Base-by-base conservation (phyloP, 306 rosid genomes). In the Cicer pinnatifidum region DNA sequence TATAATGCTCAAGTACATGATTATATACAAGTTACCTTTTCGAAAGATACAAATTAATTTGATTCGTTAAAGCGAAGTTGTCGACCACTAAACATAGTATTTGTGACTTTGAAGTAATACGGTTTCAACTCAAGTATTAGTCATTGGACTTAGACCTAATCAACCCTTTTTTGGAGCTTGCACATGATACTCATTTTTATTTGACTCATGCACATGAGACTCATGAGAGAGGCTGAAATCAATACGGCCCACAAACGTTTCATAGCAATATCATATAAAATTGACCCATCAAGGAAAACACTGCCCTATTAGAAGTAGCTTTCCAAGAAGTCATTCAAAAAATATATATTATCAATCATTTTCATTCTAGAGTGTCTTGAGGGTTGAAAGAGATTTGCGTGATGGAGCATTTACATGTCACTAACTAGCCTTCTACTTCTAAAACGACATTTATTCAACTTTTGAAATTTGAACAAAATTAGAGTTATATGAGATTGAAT, bases 61-160 rank as follows among this genome's bases (percentile, higher is more conserved):
- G 83, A 76, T 76, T 41, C 86, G 76, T 80, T 84, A 75, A 75
- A 82, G 81, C 20, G 54, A 78, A 78, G 43, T n/a, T 78, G 85
- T 82, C 84, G 17, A 33, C 85, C 90, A 86, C 82, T 64, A 72
- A 28, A 28, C 5, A 3, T 28, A 28, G 35, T 58, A 47, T 11
- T 10, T 56, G 48, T 54, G 71, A 66, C 72, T 82, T 77, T 80
- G 57, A 77, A 70, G 45, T 53, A 1, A 9, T 59, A 28, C 3
- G 64, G 33, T 11, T 38, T 8, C 75, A 15, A 48, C 43, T 57
- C 51, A 33, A 11, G 68, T 52, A 77, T 61, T 78, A 69, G 80
- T 70, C 80, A 28, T 78, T 83, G 89, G 87, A 76, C 53, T 63
- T 78, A 2, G 80, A 77, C 90, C 85, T 72, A 83, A 82, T 12